These are phyloP conservation scores for Talaromyces funiculosus DNA, from an alignment of 2,329 filamentous ascomycete genomes.

Conservation along the genomic window DNA sequence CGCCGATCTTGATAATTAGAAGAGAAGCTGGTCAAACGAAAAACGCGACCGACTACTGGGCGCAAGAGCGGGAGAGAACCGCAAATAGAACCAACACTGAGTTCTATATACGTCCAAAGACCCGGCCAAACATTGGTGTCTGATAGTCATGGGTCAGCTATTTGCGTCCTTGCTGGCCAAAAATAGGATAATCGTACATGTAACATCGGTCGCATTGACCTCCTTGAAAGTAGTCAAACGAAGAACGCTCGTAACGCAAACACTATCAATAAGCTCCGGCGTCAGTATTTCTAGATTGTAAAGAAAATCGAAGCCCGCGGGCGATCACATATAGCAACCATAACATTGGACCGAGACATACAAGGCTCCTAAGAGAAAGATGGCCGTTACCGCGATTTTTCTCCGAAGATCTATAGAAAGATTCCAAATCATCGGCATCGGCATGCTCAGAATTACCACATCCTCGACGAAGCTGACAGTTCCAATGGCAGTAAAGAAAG, in stretches of 20 bases:
- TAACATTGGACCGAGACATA: neutral
- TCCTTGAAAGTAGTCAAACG: neutral
- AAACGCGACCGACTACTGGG: neutral
- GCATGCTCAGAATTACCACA: neutral
- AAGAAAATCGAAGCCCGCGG: neutral
- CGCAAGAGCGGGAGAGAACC: neutral
- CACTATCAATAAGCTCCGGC: neutral
- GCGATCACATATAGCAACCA: neutral
- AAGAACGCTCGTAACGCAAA: neutral
- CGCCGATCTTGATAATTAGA: neutral
- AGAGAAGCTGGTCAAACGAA: slow-evolving; percentile 32
- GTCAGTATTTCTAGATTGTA: neutral
- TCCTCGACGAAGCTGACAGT: neutral
- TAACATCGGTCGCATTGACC: neutral
- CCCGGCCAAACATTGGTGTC: neutral
- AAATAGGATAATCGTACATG: neutral
- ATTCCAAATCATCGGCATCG: neutral
- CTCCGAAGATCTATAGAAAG: neutral
- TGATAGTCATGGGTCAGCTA: neutral
- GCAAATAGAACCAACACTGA: neutral
- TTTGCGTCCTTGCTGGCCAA: neutral
- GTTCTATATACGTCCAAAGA: neutral
- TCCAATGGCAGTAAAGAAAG: neutral
- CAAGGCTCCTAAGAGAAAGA: neutral
- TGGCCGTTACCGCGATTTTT: neutral